These are phyloP conservation scores for Halteria grandinella DNA, from an alignment of 73 alveolate species.

Conservation along the genomic window DNA sequence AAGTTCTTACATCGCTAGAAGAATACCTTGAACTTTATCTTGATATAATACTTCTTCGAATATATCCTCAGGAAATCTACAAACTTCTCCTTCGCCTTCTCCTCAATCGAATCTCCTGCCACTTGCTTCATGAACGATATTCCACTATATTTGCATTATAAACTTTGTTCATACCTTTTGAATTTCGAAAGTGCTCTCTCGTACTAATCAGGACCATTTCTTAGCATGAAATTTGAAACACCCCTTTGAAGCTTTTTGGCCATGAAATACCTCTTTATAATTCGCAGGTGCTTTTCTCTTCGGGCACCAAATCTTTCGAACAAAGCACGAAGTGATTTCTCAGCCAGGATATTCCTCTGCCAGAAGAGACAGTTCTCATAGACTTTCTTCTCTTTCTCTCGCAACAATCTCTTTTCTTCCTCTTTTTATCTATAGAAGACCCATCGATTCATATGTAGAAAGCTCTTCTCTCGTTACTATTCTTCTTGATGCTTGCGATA, in stretches of 20 bases:
- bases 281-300: neutral
- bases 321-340: neutral
- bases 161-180: neutral
- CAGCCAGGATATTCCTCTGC: constrained; percentile 2
- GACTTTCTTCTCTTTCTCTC: neutral
- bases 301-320: neutral
- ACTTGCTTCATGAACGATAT: neutral
- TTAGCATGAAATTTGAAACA: neutral
- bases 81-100: neutral
- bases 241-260: constrained; percentile 9
- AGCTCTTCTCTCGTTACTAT: constrained; percentile 1
- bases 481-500: constrained; percentile 1
- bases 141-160: constrained; percentile 1
- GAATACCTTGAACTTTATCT: constrained; percentile 19
- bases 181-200: neutral
- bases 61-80: constrained; percentile 34
- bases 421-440: constrained; percentile 11
- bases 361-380: neutral
- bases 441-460: constrained; percentile 29
- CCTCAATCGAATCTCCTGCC: neutral
- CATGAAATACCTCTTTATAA: neutral
- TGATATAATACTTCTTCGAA: constrained; percentile 24
- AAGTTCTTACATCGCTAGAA: constrained; percentile 16
- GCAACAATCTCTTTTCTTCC: neutral
- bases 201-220: neutral